Evolutionary conservation across 2,329 filamentous ascomycete genomes (phyloP).

Genomic region (Exophiala sideris): DNA sequence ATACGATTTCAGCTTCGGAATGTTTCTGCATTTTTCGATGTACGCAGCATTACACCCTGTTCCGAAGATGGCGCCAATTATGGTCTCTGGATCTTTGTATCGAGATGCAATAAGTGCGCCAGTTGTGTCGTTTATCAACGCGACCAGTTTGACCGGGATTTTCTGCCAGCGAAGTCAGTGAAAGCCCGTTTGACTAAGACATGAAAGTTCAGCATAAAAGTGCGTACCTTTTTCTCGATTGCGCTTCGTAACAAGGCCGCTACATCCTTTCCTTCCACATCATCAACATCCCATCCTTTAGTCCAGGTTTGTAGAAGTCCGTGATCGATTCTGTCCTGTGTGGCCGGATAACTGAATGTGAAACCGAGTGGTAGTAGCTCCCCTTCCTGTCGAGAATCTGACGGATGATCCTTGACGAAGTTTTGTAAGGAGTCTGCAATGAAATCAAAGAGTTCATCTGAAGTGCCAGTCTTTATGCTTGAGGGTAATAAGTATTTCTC

Average conservation of each 20-base stretch:
- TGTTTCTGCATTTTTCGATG: constrained; percentile 80
- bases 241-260: constrained; percentile 77
- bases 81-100: constrained; percentile 82
- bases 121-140: constrained; percentile 91
- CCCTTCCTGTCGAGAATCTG: constrained; percentile 55
- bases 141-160: constrained; percentile 71
- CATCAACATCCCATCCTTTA: constrained; percentile 90
- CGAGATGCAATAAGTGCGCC: constrained; percentile 89
- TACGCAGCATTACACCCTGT: constrained; percentile 61
- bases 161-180: constrained; percentile 40
- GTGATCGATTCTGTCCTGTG: constrained; percentile 88
- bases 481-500: constrained; percentile 84
- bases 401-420: constrained; percentile 77
- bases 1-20: constrained; percentile 81
- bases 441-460: constrained; percentile 84
- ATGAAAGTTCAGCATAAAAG: too few species aligned
- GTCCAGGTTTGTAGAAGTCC: constrained; percentile 93
- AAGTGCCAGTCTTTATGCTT: constrained; percentile 72
- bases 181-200: too few species aligned
- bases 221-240: constrained; percentile 61
- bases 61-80: constrained; percentile 91
- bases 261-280: constrained; percentile 82
- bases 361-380: constrained; percentile 74
- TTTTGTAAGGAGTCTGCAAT: constrained; percentile 87
- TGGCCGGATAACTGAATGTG: constrained; percentile 93